Evolutionary conservation across 192 early-diverging fungal genomes (phyloP).

Genomic region (Piromyces sp.): DNA sequence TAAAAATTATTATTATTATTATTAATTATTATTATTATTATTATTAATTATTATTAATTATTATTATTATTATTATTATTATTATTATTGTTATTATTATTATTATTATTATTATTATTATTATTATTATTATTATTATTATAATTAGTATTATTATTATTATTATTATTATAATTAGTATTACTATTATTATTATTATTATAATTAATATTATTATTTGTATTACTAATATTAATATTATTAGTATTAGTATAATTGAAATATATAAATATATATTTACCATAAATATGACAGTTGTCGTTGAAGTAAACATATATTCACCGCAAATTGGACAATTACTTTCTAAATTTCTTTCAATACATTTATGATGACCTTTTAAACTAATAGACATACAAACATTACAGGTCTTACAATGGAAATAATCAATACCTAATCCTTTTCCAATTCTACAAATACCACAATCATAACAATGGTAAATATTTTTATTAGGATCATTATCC

Average conservation of each 20-base stretch:
- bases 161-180: too few relatives aligned
- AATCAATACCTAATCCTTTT: conserved; percentile 55
- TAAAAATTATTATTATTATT: too few relatives aligned
- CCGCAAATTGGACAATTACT: conserved; percentile 92
- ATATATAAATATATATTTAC: conserved; percentile 9
- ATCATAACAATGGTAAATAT: conserved; percentile 82
- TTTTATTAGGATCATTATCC: conserved; percentile 65
- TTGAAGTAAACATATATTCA: conserved; percentile 83
- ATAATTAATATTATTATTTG: neutral
- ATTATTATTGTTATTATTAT: too few relatives aligned
- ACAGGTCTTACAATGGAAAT: conserved; percentile 81
- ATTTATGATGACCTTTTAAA: conserved; percentile 61
- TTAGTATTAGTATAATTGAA: neutral
- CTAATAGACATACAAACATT: conserved; percentile 76
- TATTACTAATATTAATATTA: neutral
- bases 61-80: too few relatives aligned
- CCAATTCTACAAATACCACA: conserved; percentile 89
- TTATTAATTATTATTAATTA: too few relatives aligned
- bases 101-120: too few relatives aligned
- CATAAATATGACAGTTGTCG: conserved; percentile 65
- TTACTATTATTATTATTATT: too few relatives aligned
- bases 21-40: too few relatives aligned
- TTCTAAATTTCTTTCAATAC: conserved; percentile 79
- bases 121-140: too few relatives aligned
- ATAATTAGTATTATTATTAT: too few relatives aligned